Base-by-base conservation (phyloP, 768 basidiomycete genomes). In the Gyrodon lividus region DNA sequence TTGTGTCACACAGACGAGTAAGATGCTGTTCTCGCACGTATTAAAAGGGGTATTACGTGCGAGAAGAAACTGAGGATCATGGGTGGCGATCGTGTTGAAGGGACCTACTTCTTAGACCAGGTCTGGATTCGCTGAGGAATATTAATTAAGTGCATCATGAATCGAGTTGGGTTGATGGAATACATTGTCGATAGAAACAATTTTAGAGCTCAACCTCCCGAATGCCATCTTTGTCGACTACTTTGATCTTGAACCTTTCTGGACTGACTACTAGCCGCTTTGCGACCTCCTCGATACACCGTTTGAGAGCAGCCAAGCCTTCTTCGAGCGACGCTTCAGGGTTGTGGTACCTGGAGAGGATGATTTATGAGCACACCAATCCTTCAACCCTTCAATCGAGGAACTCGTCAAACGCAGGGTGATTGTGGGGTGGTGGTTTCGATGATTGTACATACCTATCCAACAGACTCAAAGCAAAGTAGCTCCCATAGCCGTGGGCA, bases 401-500 rank as follows among this genome's bases (percentile, higher is more conserved):
- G 19, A 41, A 24, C 28, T 17, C 28, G 31, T 19, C 24, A n/a
- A 41, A 37, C 26, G 46, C 22, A 26, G 3, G 17, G 26, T 3
- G 19, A 17, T 26, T 2, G 17, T 19, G 47, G 30, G 22, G 26
- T 16, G 30, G n/a, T n/a, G 38, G 42, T 17, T 48, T 10, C 28
- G 41, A 43, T 17, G 31, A 26, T 7, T 17, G 41, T n/a, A 65
- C 81, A 34, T 51, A 91, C 90, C 90, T 78, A 66, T 99, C 97
- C 48, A 98, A 78, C 66, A 96, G 88, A 81, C 87, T 85, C 59
- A 98, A 72, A 9, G 85, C 87, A 70, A 98, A 97, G 72, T 94
- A 97, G 50, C 86, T 80, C 39, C 93, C 97, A 66, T 98, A 94
- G 2, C 97, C 97, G 64, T 98, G 96, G 1, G 93, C 94, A 14